phyloP scores from a whole-genome alignment of 2,329 filamentous ascomycete genomes.

The Phaeosphaeria sp. region DNA sequence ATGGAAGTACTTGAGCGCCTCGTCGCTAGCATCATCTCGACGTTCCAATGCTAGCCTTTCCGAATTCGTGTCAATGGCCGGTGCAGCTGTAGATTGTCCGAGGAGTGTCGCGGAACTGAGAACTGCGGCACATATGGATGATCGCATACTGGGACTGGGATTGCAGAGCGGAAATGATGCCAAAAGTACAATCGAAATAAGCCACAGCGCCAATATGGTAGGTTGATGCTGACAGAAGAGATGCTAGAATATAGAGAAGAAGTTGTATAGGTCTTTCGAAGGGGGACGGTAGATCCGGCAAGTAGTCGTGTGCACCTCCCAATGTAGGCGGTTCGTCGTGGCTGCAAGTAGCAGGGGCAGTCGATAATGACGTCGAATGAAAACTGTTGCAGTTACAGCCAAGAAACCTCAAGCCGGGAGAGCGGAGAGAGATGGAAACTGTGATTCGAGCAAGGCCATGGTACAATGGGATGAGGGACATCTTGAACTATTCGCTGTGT shows the following conservation, averaged over 20 bases:
- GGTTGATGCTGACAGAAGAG: background rate
- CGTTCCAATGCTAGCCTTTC: background rate
- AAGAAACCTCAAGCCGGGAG: background rate
- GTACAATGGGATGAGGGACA: background rate
- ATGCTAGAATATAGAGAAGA: background rate
- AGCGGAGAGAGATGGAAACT: background rate
- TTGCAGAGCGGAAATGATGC: background rate
- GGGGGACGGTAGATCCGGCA: slow-evolving; percentile 1
- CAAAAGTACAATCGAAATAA: background rate
- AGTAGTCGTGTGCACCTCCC: slow-evolving; percentile 12
- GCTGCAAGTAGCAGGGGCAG: background rate
- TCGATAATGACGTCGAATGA: background rate
- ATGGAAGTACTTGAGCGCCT: slow-evolving; percentile 47
- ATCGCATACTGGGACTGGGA: slow-evolving; percentile 29
- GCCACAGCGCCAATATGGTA: background rate
- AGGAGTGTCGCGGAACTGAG: slow-evolving; percentile 29
- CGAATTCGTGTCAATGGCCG: slow-evolving; percentile 12
- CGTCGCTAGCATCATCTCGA: slow-evolving; percentile 7
- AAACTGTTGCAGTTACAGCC: background rate
- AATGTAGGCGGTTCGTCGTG: background rate
- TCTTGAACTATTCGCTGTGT: background rate
- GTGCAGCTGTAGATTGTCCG: slow-evolving; percentile 25
- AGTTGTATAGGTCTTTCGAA: background rate
- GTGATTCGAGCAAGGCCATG: background rate
- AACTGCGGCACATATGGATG: slow-evolving; percentile 28